These are phyloP conservation scores for Populus tremula DNA, from an alignment of 345 rosid genomes.

Conservation along the genomic window DNA sequence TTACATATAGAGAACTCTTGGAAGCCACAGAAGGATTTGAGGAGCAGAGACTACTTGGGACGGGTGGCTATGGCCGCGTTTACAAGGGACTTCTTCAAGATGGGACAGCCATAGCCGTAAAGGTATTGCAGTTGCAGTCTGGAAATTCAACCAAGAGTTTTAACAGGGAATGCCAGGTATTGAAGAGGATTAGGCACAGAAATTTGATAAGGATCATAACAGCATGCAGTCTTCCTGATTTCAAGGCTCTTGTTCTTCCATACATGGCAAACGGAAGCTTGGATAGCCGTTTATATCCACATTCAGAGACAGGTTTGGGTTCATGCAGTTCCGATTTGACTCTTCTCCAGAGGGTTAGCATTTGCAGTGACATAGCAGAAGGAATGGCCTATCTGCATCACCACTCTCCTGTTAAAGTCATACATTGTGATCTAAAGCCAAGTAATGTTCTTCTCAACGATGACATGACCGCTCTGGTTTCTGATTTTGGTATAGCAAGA, in stretches of 20 bases:
- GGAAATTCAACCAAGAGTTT: constrained; percentile 55
- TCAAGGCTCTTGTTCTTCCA: constrained; percentile 60
- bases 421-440: constrained; percentile 62
- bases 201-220: constrained; percentile 57
- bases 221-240: constrained; percentile 53
- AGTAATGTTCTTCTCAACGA: constrained; percentile 63
- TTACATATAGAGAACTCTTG: constrained; percentile 46
- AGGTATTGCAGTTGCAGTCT: constrained; percentile 43
- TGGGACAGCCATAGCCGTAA: constrained; percentile 47
- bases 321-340: constrained; percentile 43
- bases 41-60: constrained; percentile 39
- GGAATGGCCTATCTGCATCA: constrained; percentile 69
- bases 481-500: constrained; percentile 58
- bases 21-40: constrained; percentile 51
- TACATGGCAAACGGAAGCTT: constrained; percentile 57
- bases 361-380: constrained; percentile 58
- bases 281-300: constrained; percentile 46
- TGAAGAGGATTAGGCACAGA: constrained; percentile 55
- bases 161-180: constrained; percentile 54
- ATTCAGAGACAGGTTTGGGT: constrained; percentile 24
- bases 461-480: constrained; percentile 62
- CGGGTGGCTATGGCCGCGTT: constrained; percentile 50
- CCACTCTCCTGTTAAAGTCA: constrained; percentile 50
- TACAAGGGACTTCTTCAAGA: constrained; percentile 50
- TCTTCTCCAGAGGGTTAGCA: constrained; percentile 47